Percentiles rank a stretch among this genome's conserved stretches.
Evolutionary conservation across 768 basidiomycete species (phyloP).

Genomic region (Boletus rufocinnamomeus): DNA sequence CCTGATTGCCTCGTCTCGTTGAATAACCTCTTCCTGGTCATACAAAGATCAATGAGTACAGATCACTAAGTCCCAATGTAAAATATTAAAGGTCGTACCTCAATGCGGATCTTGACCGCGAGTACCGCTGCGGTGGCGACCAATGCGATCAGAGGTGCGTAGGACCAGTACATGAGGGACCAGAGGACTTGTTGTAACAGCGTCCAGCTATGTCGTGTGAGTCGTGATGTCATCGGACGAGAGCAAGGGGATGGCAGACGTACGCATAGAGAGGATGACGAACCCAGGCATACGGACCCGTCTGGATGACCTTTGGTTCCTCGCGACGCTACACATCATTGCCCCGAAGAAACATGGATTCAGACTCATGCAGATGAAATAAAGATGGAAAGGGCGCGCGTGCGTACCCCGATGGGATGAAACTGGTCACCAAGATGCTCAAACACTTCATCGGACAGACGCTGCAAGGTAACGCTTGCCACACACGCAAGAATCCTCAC

Average conservation of each 20-base stretch:
- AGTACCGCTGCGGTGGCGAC: not conserved
- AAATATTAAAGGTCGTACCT: not conserved
- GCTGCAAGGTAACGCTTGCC: not conserved
- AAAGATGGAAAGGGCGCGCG: too few species aligned
- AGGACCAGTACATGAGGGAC: slow-evolving; percentile 14
- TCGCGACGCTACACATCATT: slow-evolving; percentile 9
- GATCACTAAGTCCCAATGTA: too few species aligned
- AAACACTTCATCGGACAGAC: not conserved
- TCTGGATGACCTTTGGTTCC: slow-evolving; percentile 12
- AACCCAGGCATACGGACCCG: slow-evolving; percentile 18
- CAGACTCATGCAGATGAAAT: too few species aligned
- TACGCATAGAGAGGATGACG: slow-evolving; percentile 19
- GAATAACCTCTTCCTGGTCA: slow-evolving; percentile 10
- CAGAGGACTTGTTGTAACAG: not conserved
- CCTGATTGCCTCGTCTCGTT: slow-evolving; percentile 1
- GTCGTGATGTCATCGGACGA: not conserved
- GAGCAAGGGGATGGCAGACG: not conserved
- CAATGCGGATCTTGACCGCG: slow-evolving; percentile 10
- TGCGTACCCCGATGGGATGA: slow-evolving; percentile 12
- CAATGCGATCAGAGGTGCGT: slow-evolving; percentile 2
- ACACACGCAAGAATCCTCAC: not conserved
- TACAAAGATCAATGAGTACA: not conserved
- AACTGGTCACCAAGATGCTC: slow-evolving; percentile 10
- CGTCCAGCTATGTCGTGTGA: not conserved
- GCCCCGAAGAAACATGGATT: not conserved